Evolutionary conservation across 2,329 filamentous ascomycete genomes (phyloP), one percentile per base, ranked within the genome.

Genomic region (Chaetomium olivaceum): DNA sequence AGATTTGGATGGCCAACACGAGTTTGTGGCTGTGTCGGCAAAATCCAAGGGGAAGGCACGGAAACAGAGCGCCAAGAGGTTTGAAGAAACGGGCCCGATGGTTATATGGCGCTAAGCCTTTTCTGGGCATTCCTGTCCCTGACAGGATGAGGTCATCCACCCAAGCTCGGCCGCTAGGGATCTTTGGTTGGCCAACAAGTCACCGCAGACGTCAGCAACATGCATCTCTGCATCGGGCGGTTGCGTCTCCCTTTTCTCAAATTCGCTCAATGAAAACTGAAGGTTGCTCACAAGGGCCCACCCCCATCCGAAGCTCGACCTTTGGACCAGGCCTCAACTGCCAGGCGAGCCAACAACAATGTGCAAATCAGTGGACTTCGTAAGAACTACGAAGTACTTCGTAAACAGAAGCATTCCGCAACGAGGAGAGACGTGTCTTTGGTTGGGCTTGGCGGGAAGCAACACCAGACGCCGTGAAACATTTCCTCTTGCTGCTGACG

Each of bases 1-100:
- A 6, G 19, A 50, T 60, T 36, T 59, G 60, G 60, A 55, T 57
- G 52, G 51, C 61, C 51, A 66, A 63, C 61, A 66, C 64, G 58
- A 61, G 29, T 12, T 12, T 62, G 60, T 62, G 60, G 61, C 56
- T 63, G 61, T 63, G 61, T 19, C 54, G 46, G 43, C 43, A 58
- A 39, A 62, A 62, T 62, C 60, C 60, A 62, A 59, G 51, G 51
- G 51, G 33, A 56, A 29, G 21, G 48, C 25, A 54, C 31, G 55
- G 23, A 56, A 60, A 61, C n/a, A 25, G 16, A 60, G 21, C 62
- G 62, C 62, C 62, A 64, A 64, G 62, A 52, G 29, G 12, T 6
- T 6, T 19, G 31, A 39, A 36, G 25, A 25, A 29, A 9, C 23
- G 29, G 3, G 9, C 12, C 39, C 12, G 16, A 14, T 16, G 27